Conservation (phyloP, 2,329 filamentous ascomycete species). For the Fusarium annulatum region DNA sequence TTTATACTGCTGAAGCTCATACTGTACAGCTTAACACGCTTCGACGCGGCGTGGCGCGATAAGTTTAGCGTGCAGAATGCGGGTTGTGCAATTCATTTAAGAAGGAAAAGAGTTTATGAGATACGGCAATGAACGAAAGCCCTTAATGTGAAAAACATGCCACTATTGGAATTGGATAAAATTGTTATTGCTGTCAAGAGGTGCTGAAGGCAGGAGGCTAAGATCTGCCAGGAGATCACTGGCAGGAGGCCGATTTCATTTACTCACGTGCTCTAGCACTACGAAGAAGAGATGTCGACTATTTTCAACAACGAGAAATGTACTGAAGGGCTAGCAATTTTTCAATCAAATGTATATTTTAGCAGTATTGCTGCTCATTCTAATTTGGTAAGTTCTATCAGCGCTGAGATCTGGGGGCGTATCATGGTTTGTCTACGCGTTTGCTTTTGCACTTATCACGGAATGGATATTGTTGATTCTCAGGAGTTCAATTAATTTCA, state of each 20-base stretch:
- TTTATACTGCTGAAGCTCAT: constrained; percentile 24
- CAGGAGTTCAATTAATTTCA: background rate
- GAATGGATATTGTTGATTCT: background rate
- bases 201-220: background rate
- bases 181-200: background rate
- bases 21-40: background rate
- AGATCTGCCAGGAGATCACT: background rate
- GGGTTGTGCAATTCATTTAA: background rate
- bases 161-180: background rate
- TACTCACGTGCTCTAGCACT: constrained; percentile 20
- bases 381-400: no score
- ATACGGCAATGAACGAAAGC: rapidly evolving
- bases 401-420: no score
- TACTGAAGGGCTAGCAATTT: background rate
- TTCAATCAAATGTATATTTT: background rate
- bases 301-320: background rate
- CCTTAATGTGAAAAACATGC: background rate
- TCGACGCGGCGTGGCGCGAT: constrained; percentile 7
- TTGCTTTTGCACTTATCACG: background rate
- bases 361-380: background rate
- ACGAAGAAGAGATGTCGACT: background rate
- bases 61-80: background rate
- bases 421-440: background rate
- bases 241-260: background rate
- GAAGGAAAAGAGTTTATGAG: background rate